Base-by-base conservation (phyloP, 306 rosid genomes). In the Acacia confusa region DNA sequence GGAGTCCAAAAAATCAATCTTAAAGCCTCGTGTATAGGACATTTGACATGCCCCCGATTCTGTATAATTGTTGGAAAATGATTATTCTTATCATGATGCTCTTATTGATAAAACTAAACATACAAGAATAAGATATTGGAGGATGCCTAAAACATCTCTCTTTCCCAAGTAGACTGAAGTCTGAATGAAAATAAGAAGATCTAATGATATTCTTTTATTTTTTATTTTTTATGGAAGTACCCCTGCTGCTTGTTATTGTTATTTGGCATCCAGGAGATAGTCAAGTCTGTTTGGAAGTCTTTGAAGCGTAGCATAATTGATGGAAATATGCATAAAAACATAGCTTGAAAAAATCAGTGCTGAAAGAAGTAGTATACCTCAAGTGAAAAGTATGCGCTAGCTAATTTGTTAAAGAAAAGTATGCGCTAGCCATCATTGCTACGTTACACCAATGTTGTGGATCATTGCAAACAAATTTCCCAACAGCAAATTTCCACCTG, bases 291-390 rank as follows among this genome's bases (percentile, higher is more conserved):
- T 17, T 24, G 70, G 12, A 70, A 40, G 53, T 40, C 38, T 41
- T 17, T 22, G 34, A 81, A 64, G 55, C 20, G 44, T 27, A 74
- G 43, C 60, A 83, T 24, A 65, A 55, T 20, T 1, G 25, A 34
- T 75, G 34, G 6, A 75, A 38, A 64, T 53, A 47, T 60, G 48
- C 34, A 75, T 27, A 28, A 25, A 34, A 70, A n/a, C n/a, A 30
- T 64, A 7, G 68, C 30, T 12, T 22, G 27, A 36, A 43, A 15
- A 75, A 24, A 77, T 15, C 22, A 79, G 19, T 34, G 32, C 74
- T 28, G 70, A 55, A 76, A 28, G n/a, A 70, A 71, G 58, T 48
- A 72, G 65, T 30, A 65, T 93, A 95, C 99, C 99, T 93, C 80
- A 95, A 74, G 91, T 86, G 93, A 79, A 95, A n/a, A n/a, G n/a